Percentiles rank a stretch among this genome's conserved stretches.
Evolutionary conservation across 768 basidiomycete genomes (phyloP).

Genomic region (Naganishia onofrii): DNA sequence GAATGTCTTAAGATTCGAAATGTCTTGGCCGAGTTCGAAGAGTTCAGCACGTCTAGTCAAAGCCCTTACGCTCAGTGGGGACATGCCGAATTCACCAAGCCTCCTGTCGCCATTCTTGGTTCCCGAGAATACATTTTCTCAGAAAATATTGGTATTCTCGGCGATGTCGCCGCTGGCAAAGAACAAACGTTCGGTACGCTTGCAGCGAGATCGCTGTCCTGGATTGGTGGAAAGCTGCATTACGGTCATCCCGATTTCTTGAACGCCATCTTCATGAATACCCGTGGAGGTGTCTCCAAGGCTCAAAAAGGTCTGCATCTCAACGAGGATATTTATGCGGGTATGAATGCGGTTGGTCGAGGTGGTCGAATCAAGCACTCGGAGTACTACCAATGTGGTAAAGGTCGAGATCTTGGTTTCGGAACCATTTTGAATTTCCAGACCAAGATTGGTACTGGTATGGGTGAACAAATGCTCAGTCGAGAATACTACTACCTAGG

Average conservation of each 20-base stretch:
- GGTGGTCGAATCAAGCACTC: conserved; percentile 98
- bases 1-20: conserved; percentile 99
- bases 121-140: conserved; percentile 99
- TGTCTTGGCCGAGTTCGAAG: conserved; percentile 95
- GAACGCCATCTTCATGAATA: conserved; percentile 95
- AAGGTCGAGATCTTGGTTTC: conserved; percentile 97
- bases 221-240: conserved; percentile 97
- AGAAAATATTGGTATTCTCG: conserved; percentile 97
- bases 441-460: conserved; percentile 99
- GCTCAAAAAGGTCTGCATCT: conserved; percentile 99
- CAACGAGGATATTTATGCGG: conserved; percentile 99
- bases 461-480: conserved; percentile 99
- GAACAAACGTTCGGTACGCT: conserved; percentile 99
- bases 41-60: conserved; percentile 77
- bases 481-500: conserved; percentile 98
- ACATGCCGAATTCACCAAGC: conserved; percentile 77
- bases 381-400: conserved; percentile 98
- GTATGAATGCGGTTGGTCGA: conserved; percentile 96
- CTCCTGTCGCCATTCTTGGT: conserved; percentile 95
- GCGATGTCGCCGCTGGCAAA: conserved; percentile 97
- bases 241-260: conserved; percentile 99
- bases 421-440: conserved; percentile 99
- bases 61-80: conserved; percentile 90
- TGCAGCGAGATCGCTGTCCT: conserved; percentile 89
- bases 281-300: conserved; percentile 96